phyloP scores from a whole-genome alignment of 106 monocot species.

The Phalaenopsis equestris region DNA sequence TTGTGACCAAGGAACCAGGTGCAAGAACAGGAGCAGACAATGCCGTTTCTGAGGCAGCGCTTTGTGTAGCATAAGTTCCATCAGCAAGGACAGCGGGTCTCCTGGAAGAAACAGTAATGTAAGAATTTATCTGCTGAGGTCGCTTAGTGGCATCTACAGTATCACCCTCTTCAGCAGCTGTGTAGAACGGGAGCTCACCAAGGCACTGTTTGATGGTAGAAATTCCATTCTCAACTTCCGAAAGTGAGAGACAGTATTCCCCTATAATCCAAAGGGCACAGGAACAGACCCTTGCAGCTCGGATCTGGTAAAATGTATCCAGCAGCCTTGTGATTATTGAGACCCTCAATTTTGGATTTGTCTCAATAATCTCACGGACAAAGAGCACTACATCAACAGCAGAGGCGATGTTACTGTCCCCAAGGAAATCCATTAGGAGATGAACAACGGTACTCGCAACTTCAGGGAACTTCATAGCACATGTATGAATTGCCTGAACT shows the following conservation, averaged over 20 bases:
- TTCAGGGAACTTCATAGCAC: constrained; percentile 88
- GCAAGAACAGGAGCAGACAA: constrained; percentile 44
- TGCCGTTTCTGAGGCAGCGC: constrained; percentile 70
- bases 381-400: constrained; percentile 82
- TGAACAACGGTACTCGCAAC: constrained; percentile 87
- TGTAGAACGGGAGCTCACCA: constrained; percentile 86
- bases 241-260: constrained; percentile 77
- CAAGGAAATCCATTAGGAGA: constrained; percentile 86
- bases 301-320: constrained; percentile 88
- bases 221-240: constrained; percentile 80
- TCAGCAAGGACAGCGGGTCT: constrained; percentile 80
- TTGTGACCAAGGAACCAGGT: constrained; percentile 40
- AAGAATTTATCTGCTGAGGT: constrained; percentile 30
- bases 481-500: constrained; percentile 82
- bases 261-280: constrained; percentile 90
- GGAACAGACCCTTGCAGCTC: constrained; percentile 74
- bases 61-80: constrained; percentile 96
- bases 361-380: constrained; percentile 85
- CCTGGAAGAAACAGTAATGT: constrained; percentile 60
- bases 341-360: constrained; percentile 78
- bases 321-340: constrained; percentile 76
- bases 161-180: constrained; percentile 47
- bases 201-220: constrained; percentile 84
- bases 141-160: constrained; percentile 29
- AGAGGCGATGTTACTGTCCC: constrained; percentile 78